Conservation (phyloP, 2,329 filamentous ascomycete species). For the Biscogniauxia mediterranea region DNA sequence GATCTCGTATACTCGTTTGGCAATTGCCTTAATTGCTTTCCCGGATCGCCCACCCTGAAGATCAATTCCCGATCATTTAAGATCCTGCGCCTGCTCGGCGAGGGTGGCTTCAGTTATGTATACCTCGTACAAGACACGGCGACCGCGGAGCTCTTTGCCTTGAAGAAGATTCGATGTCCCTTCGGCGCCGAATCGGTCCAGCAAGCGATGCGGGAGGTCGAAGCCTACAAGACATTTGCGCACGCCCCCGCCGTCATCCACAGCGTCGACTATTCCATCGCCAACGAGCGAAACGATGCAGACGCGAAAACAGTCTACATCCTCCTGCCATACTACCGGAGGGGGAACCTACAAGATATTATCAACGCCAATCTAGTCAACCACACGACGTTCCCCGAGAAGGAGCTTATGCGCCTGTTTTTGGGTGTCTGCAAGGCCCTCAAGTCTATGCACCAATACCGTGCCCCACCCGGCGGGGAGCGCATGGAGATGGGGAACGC, state of each 20-base stretch:
- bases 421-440: slow-evolving; percentile 87
- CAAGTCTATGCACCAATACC: slow-evolving; percentile 88
- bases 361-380: slow-evolving; percentile 99
- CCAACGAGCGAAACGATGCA: slow-evolving; percentile 55
- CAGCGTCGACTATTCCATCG: slow-evolving; percentile 53
- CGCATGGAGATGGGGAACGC: slow-evolving; percentile 51
- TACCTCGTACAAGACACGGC: slow-evolving; percentile 94
- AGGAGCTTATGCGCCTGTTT: slow-evolving; percentile 83
- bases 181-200: slow-evolving; percentile 96
- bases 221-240: slow-evolving; percentile 89
- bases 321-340: slow-evolving; percentile 88
- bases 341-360: slow-evolving; percentile 94
- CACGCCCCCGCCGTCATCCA: slow-evolving; percentile 71
- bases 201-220: slow-evolving; percentile 93
- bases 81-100: slow-evolving; percentile 87
- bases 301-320: slow-evolving; percentile 94
- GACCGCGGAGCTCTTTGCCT: slow-evolving; percentile 80
- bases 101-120: slow-evolving; percentile 98
- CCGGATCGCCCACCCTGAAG: slow-evolving; percentile 87
- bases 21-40: slow-evolving; percentile 96
- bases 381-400: slow-evolving; percentile 85
- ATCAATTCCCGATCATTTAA: slow-evolving; percentile 96
- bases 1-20: slow-evolving; percentile 90
- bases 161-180: slow-evolving; percentile 98
- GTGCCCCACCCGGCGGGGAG: slow-evolving; percentile 48